Conservation (phyloP, 768 basidiomycete genomes). For the Russula compacta region DNA sequence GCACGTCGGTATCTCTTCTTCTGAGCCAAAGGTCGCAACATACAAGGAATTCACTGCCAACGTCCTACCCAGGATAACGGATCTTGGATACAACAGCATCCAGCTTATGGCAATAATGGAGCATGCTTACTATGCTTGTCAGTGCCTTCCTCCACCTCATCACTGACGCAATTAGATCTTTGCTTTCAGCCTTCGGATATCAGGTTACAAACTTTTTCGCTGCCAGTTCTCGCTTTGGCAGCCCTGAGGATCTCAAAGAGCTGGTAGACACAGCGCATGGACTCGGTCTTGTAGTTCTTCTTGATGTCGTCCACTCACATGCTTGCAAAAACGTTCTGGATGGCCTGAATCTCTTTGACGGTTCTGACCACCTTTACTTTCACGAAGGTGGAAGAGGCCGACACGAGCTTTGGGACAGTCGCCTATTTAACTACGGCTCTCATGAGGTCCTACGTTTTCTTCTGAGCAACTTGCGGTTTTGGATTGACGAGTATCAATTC, state of each 20-base stretch:
- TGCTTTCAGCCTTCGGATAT: slow-evolving; percentile 81
- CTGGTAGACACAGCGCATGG: slow-evolving; percentile 92
- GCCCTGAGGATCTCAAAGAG: slow-evolving; percentile 91
- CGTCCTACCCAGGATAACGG: slow-evolving; percentile 78
- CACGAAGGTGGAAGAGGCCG: slow-evolving; percentile 85
- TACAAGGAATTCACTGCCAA: slow-evolving; percentile 93
- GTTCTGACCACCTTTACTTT: slow-evolving; percentile 96
- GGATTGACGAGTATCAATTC: slow-evolving; percentile 90
- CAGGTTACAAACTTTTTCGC: slow-evolving; percentile 98
- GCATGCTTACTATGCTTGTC: slow-evolving; percentile 96
- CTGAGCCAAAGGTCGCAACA: slow-evolving; percentile 80
- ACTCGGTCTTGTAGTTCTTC: slow-evolving; percentile 84
- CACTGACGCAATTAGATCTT: not conserved
- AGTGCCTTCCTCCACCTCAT: slow-evolving; percentile 25
- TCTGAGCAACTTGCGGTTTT: slow-evolving; percentile 90
- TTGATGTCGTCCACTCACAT: slow-evolving; percentile 97
- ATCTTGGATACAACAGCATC: slow-evolving; percentile 91
- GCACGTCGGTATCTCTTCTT: slow-evolving; percentile 92
- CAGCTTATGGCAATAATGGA: slow-evolving; percentile 99
- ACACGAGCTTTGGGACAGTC: slow-evolving; percentile 96
- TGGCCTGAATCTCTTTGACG: slow-evolving; percentile 92
- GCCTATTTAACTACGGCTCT: slow-evolving; percentile 91
- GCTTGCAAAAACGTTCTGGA: slow-evolving; percentile 97
- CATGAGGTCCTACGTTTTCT: slow-evolving; percentile 95
- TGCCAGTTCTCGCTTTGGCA: slow-evolving; percentile 90